phyloP scores from a whole-genome alignment of 1,284 basidiomycete species.

The Ustilago curta region DNA sequence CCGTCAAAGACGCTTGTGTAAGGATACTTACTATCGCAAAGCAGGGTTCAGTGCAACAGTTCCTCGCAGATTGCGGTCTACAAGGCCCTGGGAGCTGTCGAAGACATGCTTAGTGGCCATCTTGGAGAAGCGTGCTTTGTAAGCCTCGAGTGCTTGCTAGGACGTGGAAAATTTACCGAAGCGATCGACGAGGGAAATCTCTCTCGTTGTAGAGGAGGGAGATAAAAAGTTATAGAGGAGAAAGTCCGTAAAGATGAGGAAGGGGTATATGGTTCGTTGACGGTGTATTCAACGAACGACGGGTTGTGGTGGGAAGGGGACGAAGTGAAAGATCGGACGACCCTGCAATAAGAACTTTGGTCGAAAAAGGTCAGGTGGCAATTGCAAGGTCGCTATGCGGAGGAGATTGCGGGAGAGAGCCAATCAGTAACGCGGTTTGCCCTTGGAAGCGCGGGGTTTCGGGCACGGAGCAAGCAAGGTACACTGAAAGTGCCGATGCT shows the following conservation, averaged over 20 bases:
- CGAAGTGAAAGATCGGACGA: not conserved
- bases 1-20: not conserved
- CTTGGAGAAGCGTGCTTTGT: conserved; percentile 7
- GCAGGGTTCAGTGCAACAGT: conserved; percentile 66
- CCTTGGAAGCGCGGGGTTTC: conserved; percentile 1
- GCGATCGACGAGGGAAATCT: not conserved
- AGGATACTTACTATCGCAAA: conserved; percentile 58
- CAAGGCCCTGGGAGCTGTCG: conserved; percentile 63
- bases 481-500: not conserved
- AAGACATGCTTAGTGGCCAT: conserved; percentile 69
- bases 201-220: not conserved
- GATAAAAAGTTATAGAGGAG: not conserved
- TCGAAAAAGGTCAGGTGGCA: not conserved
- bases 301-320: not conserved
- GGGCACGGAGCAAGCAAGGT: conserved; percentile 1
- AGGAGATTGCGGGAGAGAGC: conserved; percentile 4
- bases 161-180: too few species aligned
- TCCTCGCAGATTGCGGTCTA: conserved; percentile 65
- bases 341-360: not conserved
- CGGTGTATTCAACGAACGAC: not conserved
- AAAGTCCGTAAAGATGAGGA: not conserved
- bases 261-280: conserved; percentile 22
- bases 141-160: not conserved
- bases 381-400: not conserved
- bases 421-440: not conserved